Evolutionary conservation across 2,329 filamentous ascomycete genomes (phyloP).

Genomic region (Biscogniauxia mediterranea): DNA sequence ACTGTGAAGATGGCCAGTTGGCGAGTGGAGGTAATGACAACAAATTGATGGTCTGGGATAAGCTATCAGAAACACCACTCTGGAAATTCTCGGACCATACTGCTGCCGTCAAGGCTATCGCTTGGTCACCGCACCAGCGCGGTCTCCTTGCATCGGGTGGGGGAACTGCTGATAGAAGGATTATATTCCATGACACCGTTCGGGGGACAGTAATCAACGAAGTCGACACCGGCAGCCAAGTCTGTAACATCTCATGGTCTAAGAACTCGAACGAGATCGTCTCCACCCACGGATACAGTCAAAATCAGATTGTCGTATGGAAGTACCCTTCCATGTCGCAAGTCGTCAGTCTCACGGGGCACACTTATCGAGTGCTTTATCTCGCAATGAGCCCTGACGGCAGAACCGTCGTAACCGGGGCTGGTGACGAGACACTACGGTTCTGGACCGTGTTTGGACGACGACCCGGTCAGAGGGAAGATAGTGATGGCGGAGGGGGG

Average conservation of each 20-base stretch:
- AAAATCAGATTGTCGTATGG: conserved; percentile 99
- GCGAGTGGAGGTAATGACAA: conserved; percentile 98
- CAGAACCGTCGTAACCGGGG: conserved; percentile 88
- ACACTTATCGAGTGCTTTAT: conserved; percentile 95
- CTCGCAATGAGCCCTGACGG: conserved; percentile 97
- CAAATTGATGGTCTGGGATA: conserved; percentile 98
- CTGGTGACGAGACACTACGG: conserved; percentile 89
- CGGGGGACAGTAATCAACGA: conserved; percentile 80
- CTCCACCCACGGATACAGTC: conserved; percentile 93
- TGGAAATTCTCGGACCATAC: conserved; percentile 95
- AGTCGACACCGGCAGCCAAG: conserved; percentile 94
- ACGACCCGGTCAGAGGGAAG: conserved; percentile 69
- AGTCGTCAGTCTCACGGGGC: conserved; percentile 89
- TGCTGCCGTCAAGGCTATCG: conserved; percentile 94
- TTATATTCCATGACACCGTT: conserved; percentile 96
- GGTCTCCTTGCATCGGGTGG: conserved; percentile 93
- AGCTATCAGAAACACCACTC: conserved; percentile 84
- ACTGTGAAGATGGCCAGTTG: conserved; percentile 90
- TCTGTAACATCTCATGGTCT: conserved; percentile 97
- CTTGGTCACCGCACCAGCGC: conserved; percentile 95
- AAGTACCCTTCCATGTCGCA: conserved; percentile 99
- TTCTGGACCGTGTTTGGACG: conserved; percentile 97
- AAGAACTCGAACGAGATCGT: conserved; percentile 98
- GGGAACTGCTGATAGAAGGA: conserved; percentile 90
- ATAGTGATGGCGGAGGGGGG: conserved; percentile 58